Evolutionary conservation across 257 asterid species (phyloP).

Genomic region (Orobanche coerulescens): DNA sequence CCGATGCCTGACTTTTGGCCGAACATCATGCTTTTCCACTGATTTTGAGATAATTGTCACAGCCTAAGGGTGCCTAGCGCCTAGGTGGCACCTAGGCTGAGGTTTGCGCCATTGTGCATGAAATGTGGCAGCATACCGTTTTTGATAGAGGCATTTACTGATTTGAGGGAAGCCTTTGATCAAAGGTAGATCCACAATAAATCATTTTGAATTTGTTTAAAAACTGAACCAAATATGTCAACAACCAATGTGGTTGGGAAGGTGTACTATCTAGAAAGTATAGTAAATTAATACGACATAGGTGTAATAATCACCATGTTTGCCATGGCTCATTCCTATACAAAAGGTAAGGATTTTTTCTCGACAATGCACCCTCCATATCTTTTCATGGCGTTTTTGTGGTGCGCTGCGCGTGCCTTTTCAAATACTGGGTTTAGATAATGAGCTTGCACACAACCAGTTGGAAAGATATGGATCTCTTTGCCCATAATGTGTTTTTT

Average conservation of each 20-base stretch:
- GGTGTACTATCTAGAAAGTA: not conserved
- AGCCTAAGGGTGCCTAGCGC: too few relatives aligned
- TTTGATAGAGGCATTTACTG: not conserved
- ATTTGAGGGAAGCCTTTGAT: constrained; percentile 8
- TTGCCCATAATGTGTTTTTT: not conserved
- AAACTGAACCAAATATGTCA: not conserved
- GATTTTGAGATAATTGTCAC: too few relatives aligned
- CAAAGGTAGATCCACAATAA: not conserved
- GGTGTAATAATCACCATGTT: not conserved
- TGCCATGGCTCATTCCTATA: not conserved
- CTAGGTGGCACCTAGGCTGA: too few relatives aligned
- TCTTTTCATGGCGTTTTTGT: too few relatives aligned
- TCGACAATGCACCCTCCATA: too few relatives aligned
- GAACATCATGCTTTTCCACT: too few relatives aligned
- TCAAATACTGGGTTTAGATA: too few relatives aligned
- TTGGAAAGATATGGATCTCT: not conserved
- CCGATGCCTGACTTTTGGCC: too few relatives aligned
- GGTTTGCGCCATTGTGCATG: too few relatives aligned
- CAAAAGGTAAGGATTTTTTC: too few relatives aligned
- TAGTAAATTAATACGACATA: too few relatives aligned
- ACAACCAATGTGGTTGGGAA: not conserved
- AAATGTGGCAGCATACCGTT: not conserved
- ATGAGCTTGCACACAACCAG: not conserved
- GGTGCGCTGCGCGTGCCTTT: too few relatives aligned
- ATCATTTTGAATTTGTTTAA: not conserved